These are phyloP conservation scores for Auriscalpium vulgare DNA, from an alignment of 768 basidiomycete species.

Conservation along the genomic window DNA sequence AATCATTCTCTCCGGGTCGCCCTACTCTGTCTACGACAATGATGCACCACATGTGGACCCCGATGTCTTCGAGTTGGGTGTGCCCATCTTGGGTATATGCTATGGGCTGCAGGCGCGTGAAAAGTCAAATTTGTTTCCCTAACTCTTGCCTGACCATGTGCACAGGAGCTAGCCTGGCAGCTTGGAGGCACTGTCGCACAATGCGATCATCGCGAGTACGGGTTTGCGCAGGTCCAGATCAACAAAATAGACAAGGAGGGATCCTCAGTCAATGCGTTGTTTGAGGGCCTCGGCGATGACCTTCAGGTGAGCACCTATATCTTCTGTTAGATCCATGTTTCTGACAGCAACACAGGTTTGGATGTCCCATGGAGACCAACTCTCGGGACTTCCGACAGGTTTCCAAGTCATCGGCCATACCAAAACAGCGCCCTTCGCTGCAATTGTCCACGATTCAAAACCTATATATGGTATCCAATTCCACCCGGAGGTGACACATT, in stretches of 20 bases:
- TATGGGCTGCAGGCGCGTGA: slow-evolving; percentile 83
- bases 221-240: slow-evolving; percentile 77
- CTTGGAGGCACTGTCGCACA: slow-evolving; percentile 77
- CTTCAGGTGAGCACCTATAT: slow-evolving; percentile 55
- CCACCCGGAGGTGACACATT: slow-evolving; percentile 98
- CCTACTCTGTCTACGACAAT: slow-evolving; percentile 93
- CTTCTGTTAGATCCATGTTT: neutral
- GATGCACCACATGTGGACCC: slow-evolving; percentile 94
- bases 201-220: slow-evolving; percentile 92
- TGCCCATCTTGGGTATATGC: slow-evolving; percentile 94
- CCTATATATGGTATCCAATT: slow-evolving; percentile 96
- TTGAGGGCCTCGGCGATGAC: slow-evolving; percentile 80
- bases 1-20: slow-evolving; percentile 95
- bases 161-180: slow-evolving; percentile 88
- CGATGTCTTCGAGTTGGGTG: slow-evolving; percentile 75
- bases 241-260: slow-evolving; percentile 46
- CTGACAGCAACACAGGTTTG: slow-evolving; percentile 59
- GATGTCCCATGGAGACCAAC: slow-evolving; percentile 99
- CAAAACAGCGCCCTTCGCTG: slow-evolving; percentile 82
- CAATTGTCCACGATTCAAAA: slow-evolving; percentile 84
- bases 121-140: neutral
- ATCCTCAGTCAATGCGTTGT: slow-evolving; percentile 60
- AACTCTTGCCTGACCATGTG: neutral
- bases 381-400: slow-evolving; percentile 68
- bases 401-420: slow-evolving; percentile 90